Base-by-base conservation (phyloP, 2,329 filamentous ascomycete genomes). In the Trichoderma brevicompactum region DNA sequence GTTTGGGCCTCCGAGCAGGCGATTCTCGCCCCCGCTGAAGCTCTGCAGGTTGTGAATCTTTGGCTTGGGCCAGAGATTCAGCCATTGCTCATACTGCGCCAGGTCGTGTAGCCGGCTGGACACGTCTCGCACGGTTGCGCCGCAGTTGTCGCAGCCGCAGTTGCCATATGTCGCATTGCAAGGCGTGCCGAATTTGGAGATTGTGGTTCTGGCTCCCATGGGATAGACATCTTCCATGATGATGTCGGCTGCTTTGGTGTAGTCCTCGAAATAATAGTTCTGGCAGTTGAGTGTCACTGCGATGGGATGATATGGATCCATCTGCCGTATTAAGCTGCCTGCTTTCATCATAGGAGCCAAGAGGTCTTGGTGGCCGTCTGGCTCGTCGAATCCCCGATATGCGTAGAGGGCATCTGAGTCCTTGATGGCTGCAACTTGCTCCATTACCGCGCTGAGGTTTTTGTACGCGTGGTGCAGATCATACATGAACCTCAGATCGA, bases 81-180 rank as follows among this genome's bases (percentile, higher is more conserved):
- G 72, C 76, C 78, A 80, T 1, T 48, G 10, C 66, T 82, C 80
- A 69, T 82, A 79, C 12, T 43, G 66, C 0, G 69, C 60, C 23
- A 81, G 68, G 54, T 75, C 75, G 61, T 82, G 79, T 43, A 83
- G 70, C 0, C 82, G 75, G 12, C 66, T 53, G 1, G 77, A 43
- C 0, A 88, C 82, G 70, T 89, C 86, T 19, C 79, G 76, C 17
- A 87, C 77, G n/a, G 72, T 73, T 59, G 83, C 84, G 2, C 73
- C 69, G 72, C 87, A 89, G 73, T 85, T 82, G 71, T 89, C 87
- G 73, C 87, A 89, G 8, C 86, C 87, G 74, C 86, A 88, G 75
- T 85, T 83, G 67, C 86, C 86, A 60, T 87, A 84, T 0, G 86
- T 88, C 3, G 75, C 66, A 73, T 88, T 89, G 72, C 84, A 87